Conservation (phyloP, 2,329 filamentous ascomycete genomes). For the Diaporthe sp. region DNA sequence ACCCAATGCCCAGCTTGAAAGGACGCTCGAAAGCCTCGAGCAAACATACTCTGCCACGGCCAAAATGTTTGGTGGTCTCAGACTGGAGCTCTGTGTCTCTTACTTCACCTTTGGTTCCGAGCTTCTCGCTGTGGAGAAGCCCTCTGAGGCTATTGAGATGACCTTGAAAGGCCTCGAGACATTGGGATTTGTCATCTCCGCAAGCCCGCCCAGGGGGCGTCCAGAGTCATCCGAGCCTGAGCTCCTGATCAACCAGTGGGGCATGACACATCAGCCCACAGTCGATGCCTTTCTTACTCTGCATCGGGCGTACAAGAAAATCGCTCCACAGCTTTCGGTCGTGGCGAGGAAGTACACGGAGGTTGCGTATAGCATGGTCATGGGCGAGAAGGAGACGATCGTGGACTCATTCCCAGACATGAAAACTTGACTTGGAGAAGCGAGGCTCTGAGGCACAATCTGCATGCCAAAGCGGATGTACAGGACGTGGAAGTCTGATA, state of each 20-base stretch:
- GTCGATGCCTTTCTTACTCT: neutral
- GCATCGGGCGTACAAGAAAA: neutral
- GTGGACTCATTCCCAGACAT: neutral
- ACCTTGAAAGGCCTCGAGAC: neutral
- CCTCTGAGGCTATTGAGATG: neutral
- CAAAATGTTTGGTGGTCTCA: neutral
- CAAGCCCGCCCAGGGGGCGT: neutral
- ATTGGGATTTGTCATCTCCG: neutral
- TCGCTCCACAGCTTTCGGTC: neutral
- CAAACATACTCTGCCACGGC: neutral
- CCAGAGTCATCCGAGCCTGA: neutral
- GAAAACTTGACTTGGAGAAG: too few relatives aligned
- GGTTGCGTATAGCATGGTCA: neutral
- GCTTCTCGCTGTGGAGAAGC: too few relatives aligned
- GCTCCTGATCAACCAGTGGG: neutral
- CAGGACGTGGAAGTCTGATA: too few relatives aligned
- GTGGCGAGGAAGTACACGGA: neutral
- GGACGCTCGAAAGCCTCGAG: rapidly evolving
- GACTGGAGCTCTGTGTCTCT: neutral
- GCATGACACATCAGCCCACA: too few relatives aligned
- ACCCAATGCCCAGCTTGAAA: too few relatives aligned
- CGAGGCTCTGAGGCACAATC: too few relatives aligned
- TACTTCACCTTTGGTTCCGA: neutral
- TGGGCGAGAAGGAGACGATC: neutral
- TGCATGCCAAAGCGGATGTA: too few relatives aligned